A percentile compares a stretch with the other conserved stretches of the same genome.
These are phyloP conservation scores for Hortiboletus campestris DNA, from an alignment of 768 basidiomycete genomes.

Conservation along the genomic window DNA sequence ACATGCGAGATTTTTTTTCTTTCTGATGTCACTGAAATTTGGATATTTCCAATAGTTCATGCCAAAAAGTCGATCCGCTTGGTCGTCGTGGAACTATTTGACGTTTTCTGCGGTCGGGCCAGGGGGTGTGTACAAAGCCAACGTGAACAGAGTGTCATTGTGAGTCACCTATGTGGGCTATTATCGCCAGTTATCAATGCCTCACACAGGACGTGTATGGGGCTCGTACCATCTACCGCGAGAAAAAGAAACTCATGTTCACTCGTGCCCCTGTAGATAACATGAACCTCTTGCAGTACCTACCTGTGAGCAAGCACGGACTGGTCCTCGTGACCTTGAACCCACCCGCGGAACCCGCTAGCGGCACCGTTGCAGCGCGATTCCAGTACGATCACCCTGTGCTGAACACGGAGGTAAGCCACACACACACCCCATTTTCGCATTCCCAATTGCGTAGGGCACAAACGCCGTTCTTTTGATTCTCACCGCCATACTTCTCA, in stretches of 20 bases:
- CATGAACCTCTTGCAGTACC: slow-evolving; percentile 76
- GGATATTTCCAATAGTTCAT: slow-evolving; percentile 47
- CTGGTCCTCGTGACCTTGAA: slow-evolving; percentile 73
- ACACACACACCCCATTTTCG: not conserved
- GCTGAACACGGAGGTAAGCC: slow-evolving; percentile 48
- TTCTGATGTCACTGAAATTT: not conserved
- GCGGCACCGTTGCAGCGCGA: slow-evolving; percentile 44
- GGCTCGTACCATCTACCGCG: not conserved
- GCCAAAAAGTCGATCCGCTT: slow-evolving; percentile 58
- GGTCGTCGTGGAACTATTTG: slow-evolving; percentile 84
- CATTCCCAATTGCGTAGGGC: not conserved
- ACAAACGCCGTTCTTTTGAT: not conserved
- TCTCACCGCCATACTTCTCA: not conserved
- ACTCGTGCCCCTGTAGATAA: slow-evolving; percentile 42
- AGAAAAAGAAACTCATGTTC: not conserved
- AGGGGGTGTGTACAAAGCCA: slow-evolving; percentile 39
- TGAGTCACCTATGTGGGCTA: slow-evolving; percentile 32
- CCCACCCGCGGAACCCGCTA: slow-evolving; percentile 53
- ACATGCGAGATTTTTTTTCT: not conserved
- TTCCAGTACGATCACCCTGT: slow-evolving; percentile 72
- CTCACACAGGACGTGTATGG: slow-evolving; percentile 42
- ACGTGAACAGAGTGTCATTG: slow-evolving; percentile 62
- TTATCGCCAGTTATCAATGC: not conserved
- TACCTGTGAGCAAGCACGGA: slow-evolving; percentile 53
- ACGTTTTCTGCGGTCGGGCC: slow-evolving; percentile 43